phyloP scores from a whole-genome alignment of 371 early-diverging fungal species.

The Syncephalastrum monosporum region DNA sequence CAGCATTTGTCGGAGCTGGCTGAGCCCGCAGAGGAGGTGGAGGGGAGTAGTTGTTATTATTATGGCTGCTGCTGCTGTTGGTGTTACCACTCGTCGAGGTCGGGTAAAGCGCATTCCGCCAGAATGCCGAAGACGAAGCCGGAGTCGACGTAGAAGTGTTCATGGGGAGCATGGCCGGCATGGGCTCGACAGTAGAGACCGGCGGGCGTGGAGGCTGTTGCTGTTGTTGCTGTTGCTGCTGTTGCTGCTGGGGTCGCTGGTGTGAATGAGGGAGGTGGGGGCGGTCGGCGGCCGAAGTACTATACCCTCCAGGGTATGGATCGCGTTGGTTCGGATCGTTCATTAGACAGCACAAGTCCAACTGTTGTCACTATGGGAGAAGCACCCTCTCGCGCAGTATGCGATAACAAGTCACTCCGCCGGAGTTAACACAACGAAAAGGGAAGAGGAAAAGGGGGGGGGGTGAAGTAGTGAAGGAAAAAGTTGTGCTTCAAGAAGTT shows the following conservation, averaged over 20 bases:
- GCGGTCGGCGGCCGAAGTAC: background rate
- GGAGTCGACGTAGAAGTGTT: too few relatives aligned
- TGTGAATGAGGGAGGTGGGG: constrained; percentile 3
- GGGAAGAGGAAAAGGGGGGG: too few relatives aligned
- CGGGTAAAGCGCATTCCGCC: background rate
- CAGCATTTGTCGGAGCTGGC: background rate
- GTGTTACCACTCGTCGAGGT: constrained; percentile 1
- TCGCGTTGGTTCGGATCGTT: constrained; percentile 2
- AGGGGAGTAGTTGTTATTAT: background rate
- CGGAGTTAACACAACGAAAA: too few relatives aligned
- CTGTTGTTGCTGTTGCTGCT: background rate
- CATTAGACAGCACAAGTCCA: background rate
- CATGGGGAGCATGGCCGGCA: too few relatives aligned
- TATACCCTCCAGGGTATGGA: background rate
- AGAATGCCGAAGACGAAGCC: too few relatives aligned
- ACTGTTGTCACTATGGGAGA: too few relatives aligned
- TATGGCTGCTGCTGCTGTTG: background rate
- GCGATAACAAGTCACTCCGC: too few relatives aligned
- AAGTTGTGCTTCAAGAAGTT: too few relatives aligned
- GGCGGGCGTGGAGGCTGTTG: background rate
- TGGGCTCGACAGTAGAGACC: background rate
- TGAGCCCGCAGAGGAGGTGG: background rate
- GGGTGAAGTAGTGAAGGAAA: too few relatives aligned
- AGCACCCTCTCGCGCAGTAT: too few relatives aligned
- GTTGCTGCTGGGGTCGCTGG: background rate